phyloP scores from a whole-genome alignment of 1,284 basidiomycete species.

The Ganoderma meredithae region DNA sequence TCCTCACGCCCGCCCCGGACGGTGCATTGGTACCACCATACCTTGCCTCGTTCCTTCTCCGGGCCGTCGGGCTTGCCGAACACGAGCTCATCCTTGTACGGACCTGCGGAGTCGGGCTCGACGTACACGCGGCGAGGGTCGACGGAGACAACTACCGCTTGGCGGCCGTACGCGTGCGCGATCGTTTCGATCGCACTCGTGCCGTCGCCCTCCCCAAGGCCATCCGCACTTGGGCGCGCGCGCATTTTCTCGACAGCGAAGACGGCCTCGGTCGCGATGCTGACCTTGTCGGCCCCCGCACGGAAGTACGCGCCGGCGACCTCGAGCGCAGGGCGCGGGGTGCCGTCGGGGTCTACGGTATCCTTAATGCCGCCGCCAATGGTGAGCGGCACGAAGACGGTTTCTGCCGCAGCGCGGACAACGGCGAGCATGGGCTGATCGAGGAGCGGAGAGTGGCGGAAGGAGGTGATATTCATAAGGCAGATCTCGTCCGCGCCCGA shows the following conservation, averaged over 20 bases:
- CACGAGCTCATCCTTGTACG: conserved; percentile 74
- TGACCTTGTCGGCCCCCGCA: conserved; percentile 98
- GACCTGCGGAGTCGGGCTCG: conserved; percentile 72
- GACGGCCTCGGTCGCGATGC: conserved; percentile 96
- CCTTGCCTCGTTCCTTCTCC: conserved; percentile 72
- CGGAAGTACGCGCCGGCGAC: conserved; percentile 98
- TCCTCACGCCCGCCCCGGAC: conserved; percentile 92
- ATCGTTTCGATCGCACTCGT: conserved; percentile 96
- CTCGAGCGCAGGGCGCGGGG: conserved; percentile 85
- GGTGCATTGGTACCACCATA: conserved; percentile 99
- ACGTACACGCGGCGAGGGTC: conserved; percentile 94
- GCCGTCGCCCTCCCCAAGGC: conserved; percentile 57
- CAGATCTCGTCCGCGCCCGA: conserved; percentile 97
- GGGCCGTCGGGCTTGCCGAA: conserved; percentile 56
- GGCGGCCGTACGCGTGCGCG: conserved; percentile 89
- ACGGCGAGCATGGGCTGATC: conserved; percentile 99
- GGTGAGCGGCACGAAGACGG: conserved; percentile 97
- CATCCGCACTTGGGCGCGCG: conserved; percentile 46
- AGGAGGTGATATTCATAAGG: conserved; percentile 99
- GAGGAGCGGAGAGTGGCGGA: conserved; percentile 92
- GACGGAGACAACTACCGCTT: conserved; percentile 98
- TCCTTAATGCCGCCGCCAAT: conserved; percentile 99
- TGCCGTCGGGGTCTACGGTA: conserved; percentile 95
- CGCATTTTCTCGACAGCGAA: conserved; percentile 90
- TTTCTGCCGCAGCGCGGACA: conserved; percentile 88